Base-by-base conservation (phyloP, 164 flowering plant species). In the Cinnamomum micranthum region DNA sequence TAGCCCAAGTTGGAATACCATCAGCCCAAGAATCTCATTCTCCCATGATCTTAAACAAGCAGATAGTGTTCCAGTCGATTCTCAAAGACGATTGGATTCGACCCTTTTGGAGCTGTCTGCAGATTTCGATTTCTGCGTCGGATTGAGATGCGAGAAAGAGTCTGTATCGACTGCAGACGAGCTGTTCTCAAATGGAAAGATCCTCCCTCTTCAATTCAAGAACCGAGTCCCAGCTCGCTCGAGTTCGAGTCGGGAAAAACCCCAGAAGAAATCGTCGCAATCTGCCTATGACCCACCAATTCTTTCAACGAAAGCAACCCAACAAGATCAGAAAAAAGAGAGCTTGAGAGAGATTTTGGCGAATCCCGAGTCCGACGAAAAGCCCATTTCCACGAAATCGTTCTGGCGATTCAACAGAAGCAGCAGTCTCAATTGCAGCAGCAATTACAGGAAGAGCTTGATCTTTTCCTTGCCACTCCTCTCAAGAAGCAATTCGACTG, bases 391-490 rank as follows among this genome's bases (percentile, higher is more conserved):
- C 7, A 51, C 83, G 0, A 86, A 80, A 73, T 80, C 87, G 0
- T 93, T 92, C 76, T 92, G 97, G 95, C 81, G 89, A 70, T 94
- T 92, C 82, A 84, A 77, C 62, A 73, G 95, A 73, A 94, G 98
- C 85, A 88, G 78, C 70, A 92, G 97, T 50, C 65, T 74, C 51
- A 74, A 74, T 25, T 84, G 78, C 31, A 91, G 86, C 0, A 82
- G 66, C 27, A 74, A 74, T 2, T 35, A 77, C 25, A 81, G 74
- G 59, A 75, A 55, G 50, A 79, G 91, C 63, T 77, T 88, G 67
- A 81, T 90, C 51, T 80, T 85, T 3, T 85, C 93, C 0, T 63
- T 90, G 24, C 86, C 87, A 0, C 81, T 88, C 19, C 78, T 93
- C 5, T 83, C 87, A 0, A 77, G 97, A 58, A 94, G 98, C 79